Conservation (phyloP, 2,329 filamentous ascomycete species). For the Aspergillus caelatus region DNA sequence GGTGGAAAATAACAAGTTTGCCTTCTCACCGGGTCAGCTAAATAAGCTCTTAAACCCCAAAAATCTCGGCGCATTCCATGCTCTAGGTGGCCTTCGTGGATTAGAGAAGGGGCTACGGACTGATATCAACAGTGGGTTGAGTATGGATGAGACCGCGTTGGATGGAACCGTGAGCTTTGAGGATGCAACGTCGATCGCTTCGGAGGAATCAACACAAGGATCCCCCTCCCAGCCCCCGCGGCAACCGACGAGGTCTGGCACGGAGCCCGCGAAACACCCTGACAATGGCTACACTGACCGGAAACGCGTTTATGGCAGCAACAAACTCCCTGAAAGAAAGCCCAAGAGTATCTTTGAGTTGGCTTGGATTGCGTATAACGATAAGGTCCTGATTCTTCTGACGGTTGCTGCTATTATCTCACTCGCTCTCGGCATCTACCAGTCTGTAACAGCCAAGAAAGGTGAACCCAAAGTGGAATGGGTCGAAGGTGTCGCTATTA, state of each 20-base stretch:
- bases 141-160: conserved; percentile 67
- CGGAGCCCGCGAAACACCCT: conserved; percentile 24
- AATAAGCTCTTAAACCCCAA: conserved; percentile 81
- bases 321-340: conserved; percentile 68
- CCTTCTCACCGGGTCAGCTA: conserved; percentile 72
- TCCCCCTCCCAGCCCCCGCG: conserved; percentile 24
- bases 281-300: conserved; percentile 61
- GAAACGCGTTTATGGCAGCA: conserved; percentile 70
- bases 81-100: conserved; percentile 71
- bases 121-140: conserved; percentile 66
- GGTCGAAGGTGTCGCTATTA: conserved; percentile 81
- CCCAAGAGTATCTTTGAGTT: conserved; percentile 70
- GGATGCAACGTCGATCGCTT: conserved; percentile 51
- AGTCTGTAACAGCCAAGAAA: conserved; percentile 63
- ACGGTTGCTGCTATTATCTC: conserved; percentile 74
- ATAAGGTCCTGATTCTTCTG: conserved; percentile 75
- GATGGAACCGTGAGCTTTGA: conserved; percentile 70
- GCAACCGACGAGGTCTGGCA: conserved; percentile 14
- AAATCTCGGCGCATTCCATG: conserved; percentile 72
- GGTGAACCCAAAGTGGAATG: conserved; percentile 67
- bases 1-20: conserved; percentile 70
- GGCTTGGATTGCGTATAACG: conserved; percentile 80
- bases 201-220: conserved; percentile 30
- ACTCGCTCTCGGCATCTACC: conserved; percentile 73
- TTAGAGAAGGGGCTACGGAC: conserved; percentile 74